Evolutionary conservation across 768 basidiomycete genomes (phyloP).

Genomic region (Russula abietina): DNA sequence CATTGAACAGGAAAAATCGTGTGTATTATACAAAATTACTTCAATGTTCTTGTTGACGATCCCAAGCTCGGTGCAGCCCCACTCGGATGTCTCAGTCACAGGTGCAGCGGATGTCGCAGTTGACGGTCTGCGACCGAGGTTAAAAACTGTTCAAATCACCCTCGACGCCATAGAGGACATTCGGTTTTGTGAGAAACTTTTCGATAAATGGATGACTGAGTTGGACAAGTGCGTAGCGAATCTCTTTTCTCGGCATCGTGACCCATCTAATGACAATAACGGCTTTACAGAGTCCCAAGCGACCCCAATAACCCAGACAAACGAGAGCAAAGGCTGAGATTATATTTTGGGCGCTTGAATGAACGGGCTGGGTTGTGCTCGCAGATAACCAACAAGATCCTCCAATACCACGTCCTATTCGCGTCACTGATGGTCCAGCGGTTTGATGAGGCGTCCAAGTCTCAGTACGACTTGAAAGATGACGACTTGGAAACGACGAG

Average conservation of each 20-base stretch:
- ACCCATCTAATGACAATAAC: background rate
- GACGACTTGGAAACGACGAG: conserved; percentile 11
- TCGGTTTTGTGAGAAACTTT: conserved; percentile 13
- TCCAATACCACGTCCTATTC: conserved; percentile 13
- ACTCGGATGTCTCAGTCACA: background rate
- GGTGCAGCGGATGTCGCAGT: no score
- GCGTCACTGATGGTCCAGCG: conserved; percentile 10
- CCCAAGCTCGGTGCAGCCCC: no score
- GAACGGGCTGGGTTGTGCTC: conserved; percentile 12
- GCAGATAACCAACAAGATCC: conserved; percentile 10
- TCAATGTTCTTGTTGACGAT: no score
- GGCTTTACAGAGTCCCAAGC: background rate
- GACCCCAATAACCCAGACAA: conserved; percentile 3
- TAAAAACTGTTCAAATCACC: background rate
- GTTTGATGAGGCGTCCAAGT: conserved; percentile 14
- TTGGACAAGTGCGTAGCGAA: conserved; percentile 12
- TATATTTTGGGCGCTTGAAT: background rate
- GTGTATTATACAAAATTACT: no score
- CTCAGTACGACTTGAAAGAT: conserved; percentile 9
- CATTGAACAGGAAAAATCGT: no score
- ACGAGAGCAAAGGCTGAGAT: background rate
- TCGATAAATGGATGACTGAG: conserved; percentile 10
- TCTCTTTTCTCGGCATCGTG: background rate
- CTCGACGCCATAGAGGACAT: conserved; percentile 10
- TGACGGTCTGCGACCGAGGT: conserved; percentile 5